Percentiles rank a stretch among this genome's conserved stretches.
These are phyloP conservation scores for Phellopilus nigrolimitatus DNA, from an alignment of 1,284 basidiomycete genomes.

Conservation along the genomic window DNA sequence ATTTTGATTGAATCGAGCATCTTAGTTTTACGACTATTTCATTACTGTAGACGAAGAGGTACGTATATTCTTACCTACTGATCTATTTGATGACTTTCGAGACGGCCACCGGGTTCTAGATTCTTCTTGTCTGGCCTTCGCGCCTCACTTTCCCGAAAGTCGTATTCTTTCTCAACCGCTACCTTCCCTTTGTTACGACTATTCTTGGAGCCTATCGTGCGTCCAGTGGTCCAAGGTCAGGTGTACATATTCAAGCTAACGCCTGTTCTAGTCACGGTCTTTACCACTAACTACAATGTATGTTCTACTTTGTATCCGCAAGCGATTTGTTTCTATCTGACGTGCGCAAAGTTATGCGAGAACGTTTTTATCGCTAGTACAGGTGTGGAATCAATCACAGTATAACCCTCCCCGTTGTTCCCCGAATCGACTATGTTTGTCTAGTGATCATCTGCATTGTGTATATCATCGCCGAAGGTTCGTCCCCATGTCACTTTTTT, in stretches of 20 bases:
- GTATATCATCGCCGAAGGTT: slow-evolving; percentile 11
- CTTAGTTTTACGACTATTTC: slow-evolving; percentile 12
- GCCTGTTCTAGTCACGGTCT: background rate
- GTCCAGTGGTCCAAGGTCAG: background rate
- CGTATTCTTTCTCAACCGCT: slow-evolving; percentile 15
- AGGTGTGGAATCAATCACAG: background rate
- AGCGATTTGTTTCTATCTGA: background rate
- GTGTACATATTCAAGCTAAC: background rate
- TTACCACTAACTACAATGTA: background rate
- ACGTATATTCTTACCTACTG: background rate
- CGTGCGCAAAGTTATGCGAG: background rate
- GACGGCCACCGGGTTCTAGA: slow-evolving; percentile 2
- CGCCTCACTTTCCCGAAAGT: slow-evolving; percentile 4
- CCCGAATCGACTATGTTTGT: too few relatives aligned
- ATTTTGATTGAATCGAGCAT: background rate
- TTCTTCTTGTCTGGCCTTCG: slow-evolving; percentile 10
- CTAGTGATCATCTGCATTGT: background rate
- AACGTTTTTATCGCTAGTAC: background rate
- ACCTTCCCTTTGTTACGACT: slow-evolving; percentile 6
- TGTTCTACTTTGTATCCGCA: background rate
- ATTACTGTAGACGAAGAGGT: slow-evolving; percentile 11
- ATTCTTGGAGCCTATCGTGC: background rate
- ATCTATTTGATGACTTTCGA: background rate
- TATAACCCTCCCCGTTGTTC: too few relatives aligned
- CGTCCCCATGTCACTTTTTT: background rate